Base-by-base conservation (phyloP, 306 rosid genomes). In the Cyclanthera cordifolia region DNA sequence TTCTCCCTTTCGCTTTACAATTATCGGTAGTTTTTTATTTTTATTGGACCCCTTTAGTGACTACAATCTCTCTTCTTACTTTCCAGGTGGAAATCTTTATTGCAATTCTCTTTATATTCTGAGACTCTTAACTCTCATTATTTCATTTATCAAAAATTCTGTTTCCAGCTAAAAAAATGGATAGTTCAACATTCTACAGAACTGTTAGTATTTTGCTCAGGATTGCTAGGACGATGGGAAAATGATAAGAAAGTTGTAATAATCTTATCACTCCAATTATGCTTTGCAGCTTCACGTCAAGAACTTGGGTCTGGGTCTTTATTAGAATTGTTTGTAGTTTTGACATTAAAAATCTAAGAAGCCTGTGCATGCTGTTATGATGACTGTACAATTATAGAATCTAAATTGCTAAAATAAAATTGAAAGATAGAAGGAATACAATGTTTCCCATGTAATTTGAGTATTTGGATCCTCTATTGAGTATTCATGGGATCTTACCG, bases 1-100 rank as follows among this genome's bases (percentile, higher is more conserved):
- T 50, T 65, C 47, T 30, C 70, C 53, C 27, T 63, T 27, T 54
- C 76, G 48, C 70, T 46, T 67, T 66, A 37, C 68, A 60, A 27
- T 56, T 73, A 37, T 70, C 11, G 14, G 27, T 32, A 30, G 41
- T 74, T 27, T 77, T 27, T 27, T 1, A 1, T 27, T 27, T 27
- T 27, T 27, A 1, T 27, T 1, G 30, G 30, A 27, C 37, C 37
- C 4, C 37, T 32, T 2, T 32, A 32, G 4, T 32, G 37, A 32
- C 3, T 32, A 32, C 4, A 32, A 6, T 32, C 6, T 32, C 6
- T 32, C 37, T 32, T 4, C 37, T 27, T 27, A 27, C 30, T 27
- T 3, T 27, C 30, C 30, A 27, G 4, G 3, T 32, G 37, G 37
- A 32, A 3, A 32, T 32, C 37, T 32, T 32, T 32, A 32, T 32